Percentiles rank a stretch among this genome's conserved stretches.
Evolutionary conservation across 495 filamentous ascomycete species (phyloP).

Genomic region (Rhypophila decipiens): DNA sequence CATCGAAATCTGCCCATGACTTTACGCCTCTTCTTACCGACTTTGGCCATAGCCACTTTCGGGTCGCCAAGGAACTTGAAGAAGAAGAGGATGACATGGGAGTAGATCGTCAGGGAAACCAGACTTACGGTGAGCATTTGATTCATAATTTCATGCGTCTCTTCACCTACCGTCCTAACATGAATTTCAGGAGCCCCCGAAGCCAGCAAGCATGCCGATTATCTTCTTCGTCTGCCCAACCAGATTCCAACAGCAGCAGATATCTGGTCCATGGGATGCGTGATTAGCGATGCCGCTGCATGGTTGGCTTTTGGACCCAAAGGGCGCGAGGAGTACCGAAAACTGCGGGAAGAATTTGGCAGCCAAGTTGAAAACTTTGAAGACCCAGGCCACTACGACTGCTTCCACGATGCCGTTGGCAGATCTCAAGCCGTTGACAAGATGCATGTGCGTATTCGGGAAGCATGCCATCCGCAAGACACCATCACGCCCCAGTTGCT

Average conservation of each 20-base stretch:
- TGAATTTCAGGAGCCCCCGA: not conserved
- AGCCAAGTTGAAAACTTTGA: not conserved
- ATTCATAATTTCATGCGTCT: no score
- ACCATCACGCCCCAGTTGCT: not conserved
- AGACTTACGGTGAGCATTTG: not conserved
- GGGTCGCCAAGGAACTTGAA: not conserved
- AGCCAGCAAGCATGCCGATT: not conserved
- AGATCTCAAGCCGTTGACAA: not conserved
- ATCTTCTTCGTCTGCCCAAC: not conserved
- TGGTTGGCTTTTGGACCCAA: not conserved
- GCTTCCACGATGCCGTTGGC: not conserved
- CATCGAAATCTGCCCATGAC: not conserved
- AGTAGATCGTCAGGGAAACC: not conserved
- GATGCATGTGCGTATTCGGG: not conserved
- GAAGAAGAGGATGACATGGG: not conserved
- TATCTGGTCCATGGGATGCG: not conserved
- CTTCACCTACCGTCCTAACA: no score
- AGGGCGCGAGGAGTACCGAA: not conserved
- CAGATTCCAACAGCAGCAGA: not conserved
- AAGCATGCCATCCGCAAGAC: not conserved
- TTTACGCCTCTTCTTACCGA: not conserved
- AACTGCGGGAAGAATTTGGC: not conserved
- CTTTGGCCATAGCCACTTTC: not conserved
- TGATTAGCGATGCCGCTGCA: not conserved
- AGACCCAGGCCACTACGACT: not conserved